Evolutionary conservation across 352 stramenopile species (phyloP), one percentile per base, ranked within the genome.

Genomic region (Globisporangium carolinianum): DNA sequence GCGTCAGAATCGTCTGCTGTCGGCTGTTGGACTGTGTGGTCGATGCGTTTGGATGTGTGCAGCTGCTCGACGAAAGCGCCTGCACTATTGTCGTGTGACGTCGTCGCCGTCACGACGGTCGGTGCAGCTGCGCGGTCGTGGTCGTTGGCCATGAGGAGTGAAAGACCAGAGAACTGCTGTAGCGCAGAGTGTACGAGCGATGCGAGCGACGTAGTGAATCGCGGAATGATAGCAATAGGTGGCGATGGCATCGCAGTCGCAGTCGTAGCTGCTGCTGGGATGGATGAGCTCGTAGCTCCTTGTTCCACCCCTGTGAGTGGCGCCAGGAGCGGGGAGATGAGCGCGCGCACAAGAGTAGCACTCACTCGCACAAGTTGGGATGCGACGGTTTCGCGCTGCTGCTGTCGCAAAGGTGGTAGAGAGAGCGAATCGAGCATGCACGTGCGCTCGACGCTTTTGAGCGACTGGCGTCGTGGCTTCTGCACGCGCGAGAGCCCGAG

Each of bases 381-480:
- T 32, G 35, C 14, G 51, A 17, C 36, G 14, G 49, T 54, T 54
- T 54, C 35, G 18, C 15, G 10, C n/a, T 62, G 24, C 32, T 43
- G 18, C 53, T 47, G 35, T 49, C 17, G 8, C 14, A 17, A 36
- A 12, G 14, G 6, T 38, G 47, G 42, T 37, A 58, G 48, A 39
- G 55, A 48, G 43, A 42, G 45, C 18, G 37, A 39, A n/a, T 59
- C 45, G 12, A 53, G 48, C 53, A 57, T 36, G 18, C 43, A 56
- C n/a, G 47, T 42, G 43, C 42, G 58, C 59, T 76, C 66, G 66
- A 66, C 67, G 53, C 50, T 47, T 52, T 60, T 54, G 51, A 73
- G 24, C 24, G 62, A n/a, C 35, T 51, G 24, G 11, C 58, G 56
- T 0, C 69, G 66, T 46, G 58, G 54, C 58, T 71, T 76, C 39